Base-by-base conservation (phyloP, 2,329 filamentous ascomycete genomes). In the Aureobasidium vineae region DNA sequence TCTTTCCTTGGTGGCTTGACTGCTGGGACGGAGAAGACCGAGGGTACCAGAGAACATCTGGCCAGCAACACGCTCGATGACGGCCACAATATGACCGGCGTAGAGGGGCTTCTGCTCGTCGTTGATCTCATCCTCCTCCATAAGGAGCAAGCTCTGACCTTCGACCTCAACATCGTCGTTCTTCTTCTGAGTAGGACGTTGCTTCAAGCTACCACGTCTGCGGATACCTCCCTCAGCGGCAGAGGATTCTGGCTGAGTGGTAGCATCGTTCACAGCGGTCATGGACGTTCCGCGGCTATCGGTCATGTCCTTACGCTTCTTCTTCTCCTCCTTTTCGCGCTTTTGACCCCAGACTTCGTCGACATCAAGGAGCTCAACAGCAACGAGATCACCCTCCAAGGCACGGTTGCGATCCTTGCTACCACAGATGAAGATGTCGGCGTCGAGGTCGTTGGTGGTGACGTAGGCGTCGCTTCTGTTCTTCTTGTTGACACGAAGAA, bases 131-230 rank as follows among this genome's bases (percentile, higher is more conserved):
- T 99, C 95, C 76, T 99, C 95, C 75, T 99, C 95, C 70, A 98
- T 95, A 21, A 99, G 86, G 26, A 99, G 88, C 67, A 99, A 85
- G 77, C 94, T 98, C 79, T 99, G 95, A 31, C 95, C 95, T 77
- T 99, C 95, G 33, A 99, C 95, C 79, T 99, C 95, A 31, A 99
- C 95, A 77, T 99, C 95, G 72, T 99, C 95, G 70, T 99, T 99
- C 86, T 99, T 99, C 88, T 99, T 99, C 80, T 99, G 95, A 0
- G 94, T 98, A 10, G 95, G 95, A 64, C 95, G 90, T 81, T 98
- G 95, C 74, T 95, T 90, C 72, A 99, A 86, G 85, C 94, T 98
- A 71, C 95, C 95, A 75, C 95, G 91, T 71, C 95, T 88, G 72
- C 94, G 91, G 70, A 99, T 88, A 68, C 93, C 91, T 73, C 93